Base-by-base conservation (phyloP, 805 yeast species). In the Torulaspora indica region DNA sequence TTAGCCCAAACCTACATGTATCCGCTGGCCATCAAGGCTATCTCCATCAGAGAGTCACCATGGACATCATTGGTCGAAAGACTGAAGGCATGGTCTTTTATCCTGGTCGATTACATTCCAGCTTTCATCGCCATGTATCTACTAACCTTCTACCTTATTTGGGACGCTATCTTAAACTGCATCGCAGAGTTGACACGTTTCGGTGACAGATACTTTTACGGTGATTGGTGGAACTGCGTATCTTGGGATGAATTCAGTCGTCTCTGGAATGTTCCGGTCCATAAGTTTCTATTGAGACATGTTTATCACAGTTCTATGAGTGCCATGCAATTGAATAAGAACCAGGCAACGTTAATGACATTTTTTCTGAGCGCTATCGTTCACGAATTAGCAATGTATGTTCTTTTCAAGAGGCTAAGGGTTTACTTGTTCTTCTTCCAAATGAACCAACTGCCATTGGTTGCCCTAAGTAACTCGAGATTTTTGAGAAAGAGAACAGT, bases 201-300 rank as follows among this genome's bases (percentile, higher is more conserved):
- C 67, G 96, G 87, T 4, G 97, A 93, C 62, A 77, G 98, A 40
- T 85, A 85, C 53, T 93, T 93, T 64, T 93, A 95, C 60, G 91
- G 95, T 3, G 85, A 88, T 35, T 95, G 98, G 98, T 93, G 99
- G 98, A 87, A 90, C 55, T 85, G 95, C 49, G 79, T 83, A 14
- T 84, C 87, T 33, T 93, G 97, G 96, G 85, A 85, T 45, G 90
- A 90, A 60, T 93, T 86, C 63, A 83, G 96, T 8, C 74, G 97
- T 52, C 80, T 85, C 49, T 95, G 99, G 98, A 93, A 93, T 62
- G 76, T 78, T 8, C 96, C 98, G 0, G 98, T 93, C 17, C 96
- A 93, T 63, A 77, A 79, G 57, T 93, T 93, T 54, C 69, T 93
- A 47, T 70, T 90, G 35, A 76, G 98, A 52, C 99, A 95, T 61